A percentile compares a stretch with the other conserved stretches of the same genome.
Conservation (phyloP, 345 rosid genomes). For the Melaleuca alternifolia region DNA sequence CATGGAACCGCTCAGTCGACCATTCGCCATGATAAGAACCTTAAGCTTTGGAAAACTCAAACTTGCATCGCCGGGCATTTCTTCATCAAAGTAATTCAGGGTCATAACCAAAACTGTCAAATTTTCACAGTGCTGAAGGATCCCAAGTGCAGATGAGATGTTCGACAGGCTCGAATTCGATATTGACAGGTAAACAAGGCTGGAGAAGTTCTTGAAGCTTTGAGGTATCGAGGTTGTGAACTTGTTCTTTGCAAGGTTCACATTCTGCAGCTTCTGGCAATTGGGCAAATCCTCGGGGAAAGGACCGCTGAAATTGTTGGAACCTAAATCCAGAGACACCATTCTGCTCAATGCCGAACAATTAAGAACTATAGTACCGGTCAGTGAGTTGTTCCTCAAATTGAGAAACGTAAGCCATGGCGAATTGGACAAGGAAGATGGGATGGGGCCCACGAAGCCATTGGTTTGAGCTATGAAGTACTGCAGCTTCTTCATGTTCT, state of each 20-base stretch:
- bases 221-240: background rate
- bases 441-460: background rate
- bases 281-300: background rate
- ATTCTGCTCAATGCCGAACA: background rate
- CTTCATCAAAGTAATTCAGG: background rate
- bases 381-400: background rate
- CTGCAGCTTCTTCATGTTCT: background rate
- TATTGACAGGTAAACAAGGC: background rate
- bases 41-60: background rate
- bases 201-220: background rate
- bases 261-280: background rate
- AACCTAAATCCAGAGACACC: background rate
- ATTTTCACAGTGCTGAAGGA: background rate
- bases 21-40: background rate
- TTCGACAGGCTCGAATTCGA: background rate
- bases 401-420: background rate
- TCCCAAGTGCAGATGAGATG: background rate
- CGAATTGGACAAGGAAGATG: background rate
- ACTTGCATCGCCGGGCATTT: background rate
- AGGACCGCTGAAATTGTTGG: background rate
- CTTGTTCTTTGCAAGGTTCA: slow-evolving; percentile 1
- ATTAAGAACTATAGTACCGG: background rate
- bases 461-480: background rate
- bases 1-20: background rate
- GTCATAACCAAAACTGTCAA: background rate